Evolutionary conservation across 139 green algal genomes (phyloP).

Genomic region (Picochlorum sp.): DNA sequence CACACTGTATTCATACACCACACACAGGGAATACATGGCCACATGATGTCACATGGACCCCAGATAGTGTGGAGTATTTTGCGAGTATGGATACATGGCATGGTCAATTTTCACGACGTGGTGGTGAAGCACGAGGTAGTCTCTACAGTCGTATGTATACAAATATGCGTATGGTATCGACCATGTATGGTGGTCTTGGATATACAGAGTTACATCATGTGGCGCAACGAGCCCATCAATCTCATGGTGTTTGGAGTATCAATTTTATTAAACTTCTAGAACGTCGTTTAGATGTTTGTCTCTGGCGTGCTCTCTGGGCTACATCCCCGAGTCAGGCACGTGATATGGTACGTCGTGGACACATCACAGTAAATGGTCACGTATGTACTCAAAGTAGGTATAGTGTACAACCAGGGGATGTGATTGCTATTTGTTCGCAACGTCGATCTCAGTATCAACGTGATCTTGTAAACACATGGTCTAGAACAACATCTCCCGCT

Average conservation of each 20-base stretch:
- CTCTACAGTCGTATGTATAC: too few relatives aligned
- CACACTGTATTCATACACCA: too few relatives aligned
- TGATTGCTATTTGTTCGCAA: background rate
- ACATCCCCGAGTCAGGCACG: background rate
- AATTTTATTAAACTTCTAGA: slow-evolving; percentile 3
- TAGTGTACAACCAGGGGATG: background rate
- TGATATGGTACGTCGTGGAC: background rate
- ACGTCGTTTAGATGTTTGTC: background rate
- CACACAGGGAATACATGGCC: too few relatives aligned
- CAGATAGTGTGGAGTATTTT: too few relatives aligned
- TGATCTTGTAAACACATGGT: background rate
- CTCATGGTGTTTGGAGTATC: background rate
- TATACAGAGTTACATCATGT: background rate
- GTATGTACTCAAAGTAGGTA: background rate
- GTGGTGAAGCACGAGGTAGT: too few relatives aligned
- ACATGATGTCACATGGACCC: too few relatives aligned
- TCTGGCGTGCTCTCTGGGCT: background rate
- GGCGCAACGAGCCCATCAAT: background rate
- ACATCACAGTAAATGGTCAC: background rate
- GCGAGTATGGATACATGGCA: too few relatives aligned
- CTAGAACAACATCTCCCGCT: too few relatives aligned
- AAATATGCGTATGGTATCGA: background rate
- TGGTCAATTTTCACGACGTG: too few relatives aligned
- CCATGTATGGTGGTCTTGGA: background rate
- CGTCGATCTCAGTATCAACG: background rate